phyloP scores from a whole-genome alignment of 768 basidiomycete species.

The Naematelia aurantialba region DNA sequence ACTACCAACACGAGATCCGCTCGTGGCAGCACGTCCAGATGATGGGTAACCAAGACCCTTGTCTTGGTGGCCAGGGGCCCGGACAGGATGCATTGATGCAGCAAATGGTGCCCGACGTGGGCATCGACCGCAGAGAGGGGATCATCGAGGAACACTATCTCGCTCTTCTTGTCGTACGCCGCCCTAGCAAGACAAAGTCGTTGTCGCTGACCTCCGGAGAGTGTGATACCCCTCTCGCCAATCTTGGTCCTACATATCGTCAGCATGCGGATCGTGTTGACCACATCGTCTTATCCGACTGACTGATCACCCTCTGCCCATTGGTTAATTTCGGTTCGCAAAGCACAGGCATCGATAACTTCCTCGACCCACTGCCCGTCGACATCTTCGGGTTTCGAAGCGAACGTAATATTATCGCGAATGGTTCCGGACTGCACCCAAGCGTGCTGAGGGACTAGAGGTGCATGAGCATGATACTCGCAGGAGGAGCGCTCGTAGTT shows the following conservation, averaged over 20 bases:
- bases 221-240: conserved; percentile 65
- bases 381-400: conserved; percentile 25
- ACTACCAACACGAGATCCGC: conserved; percentile 48
- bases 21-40: conserved; percentile 44
- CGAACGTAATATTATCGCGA: conserved; percentile 47
- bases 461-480: not conserved
- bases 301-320: conserved; percentile 30
- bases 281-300: too few species aligned
- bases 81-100: conserved; percentile 59
- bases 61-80: conserved; percentile 57
- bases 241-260: conserved; percentile 60
- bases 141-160: conserved; percentile 49
- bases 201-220: conserved; percentile 49
- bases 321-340: conserved; percentile 31
- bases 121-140: conserved; percentile 72
- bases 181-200: conserved; percentile 43
- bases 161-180: conserved; percentile 27
- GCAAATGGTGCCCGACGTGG: conserved; percentile 64
- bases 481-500: not conserved
- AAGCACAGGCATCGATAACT: conserved; percentile 43
- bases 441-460: conserved; percentile 43
- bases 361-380: conserved; percentile 3
- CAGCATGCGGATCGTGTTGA: too few species aligned
- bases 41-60: conserved; percentile 58
- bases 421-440: conserved; percentile 49